Conservation (phyloP, 176 grass and related monocot species). For the maize (Zea mays) region DNA sequence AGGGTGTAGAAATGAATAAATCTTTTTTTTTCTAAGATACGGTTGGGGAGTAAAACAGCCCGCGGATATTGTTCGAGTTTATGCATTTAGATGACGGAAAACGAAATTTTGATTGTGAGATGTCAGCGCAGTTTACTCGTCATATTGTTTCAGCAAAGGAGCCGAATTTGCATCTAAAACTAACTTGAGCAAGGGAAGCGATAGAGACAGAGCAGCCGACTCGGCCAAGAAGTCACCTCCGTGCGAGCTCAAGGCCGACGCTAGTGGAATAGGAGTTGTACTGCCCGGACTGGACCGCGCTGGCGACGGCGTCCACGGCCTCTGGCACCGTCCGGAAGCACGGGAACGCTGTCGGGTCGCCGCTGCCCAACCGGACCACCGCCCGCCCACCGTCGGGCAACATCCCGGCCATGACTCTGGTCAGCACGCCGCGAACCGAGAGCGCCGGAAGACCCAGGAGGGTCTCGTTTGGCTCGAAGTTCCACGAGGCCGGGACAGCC, state of each 20-base stretch:
- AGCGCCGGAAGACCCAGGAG: not conserved
- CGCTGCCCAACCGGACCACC: constrained; percentile 55
- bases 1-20: too few species aligned
- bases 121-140: too few species aligned
- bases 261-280: constrained; percentile 45
- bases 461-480: constrained; percentile 41
- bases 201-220: not conserved
- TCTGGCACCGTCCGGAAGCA: constrained; percentile 52
- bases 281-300: constrained; percentile 36
- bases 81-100: not conserved
- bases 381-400: not conserved
- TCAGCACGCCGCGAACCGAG: constrained; percentile 55
- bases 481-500: constrained; percentile 14
- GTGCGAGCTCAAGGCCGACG: constrained; percentile 40
- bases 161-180: not conserved
- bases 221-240: not conserved
- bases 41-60: too few species aligned
- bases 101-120: not conserved
- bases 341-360: constrained; percentile 59
- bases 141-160: too few species aligned
- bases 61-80: too few species aligned
- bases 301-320: constrained; percentile 55
- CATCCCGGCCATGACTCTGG: constrained; percentile 42
- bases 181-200: not conserved
- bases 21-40: too few species aligned